Evolutionary conservation across 129 eudicot species (phyloP).

Genomic region (Flaveria ramosissima): DNA sequence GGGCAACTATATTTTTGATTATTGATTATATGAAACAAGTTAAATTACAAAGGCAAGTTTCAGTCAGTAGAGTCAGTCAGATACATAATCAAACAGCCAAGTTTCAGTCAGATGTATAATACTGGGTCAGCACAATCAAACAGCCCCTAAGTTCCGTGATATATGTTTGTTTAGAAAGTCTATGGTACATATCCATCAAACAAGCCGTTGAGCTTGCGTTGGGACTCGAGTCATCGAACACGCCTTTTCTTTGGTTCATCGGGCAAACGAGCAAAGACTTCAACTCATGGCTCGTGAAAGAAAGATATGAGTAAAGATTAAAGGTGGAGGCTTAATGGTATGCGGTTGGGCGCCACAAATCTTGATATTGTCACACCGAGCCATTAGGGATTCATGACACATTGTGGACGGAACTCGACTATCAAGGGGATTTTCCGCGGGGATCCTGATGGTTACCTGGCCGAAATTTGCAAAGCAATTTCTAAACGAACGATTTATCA

Average conservation of each 20-base stretch:
- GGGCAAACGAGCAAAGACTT: slow-evolving; percentile 35
- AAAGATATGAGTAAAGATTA: slow-evolving; percentile 46
- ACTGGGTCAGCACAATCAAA: no score
- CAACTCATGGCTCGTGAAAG: slow-evolving; percentile 45
- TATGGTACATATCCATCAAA: slow-evolving; percentile 33
- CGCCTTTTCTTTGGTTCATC: slow-evolving; percentile 48
- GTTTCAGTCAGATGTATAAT: no score
- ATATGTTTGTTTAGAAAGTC: slow-evolving; percentile 57
- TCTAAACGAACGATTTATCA: slow-evolving; percentile 42
- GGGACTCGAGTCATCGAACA: slow-evolving; percentile 49
- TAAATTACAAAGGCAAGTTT: no score
- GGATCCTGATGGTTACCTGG: slow-evolving; percentile 67
- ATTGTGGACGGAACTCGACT: slow-evolving; percentile 76
- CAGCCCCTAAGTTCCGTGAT: no score
- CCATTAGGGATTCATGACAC: slow-evolving; percentile 64
- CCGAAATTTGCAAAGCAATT: slow-evolving; percentile 56
- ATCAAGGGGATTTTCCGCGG: slow-evolving; percentile 52
- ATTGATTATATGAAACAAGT: no score
- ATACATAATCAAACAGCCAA: no score
- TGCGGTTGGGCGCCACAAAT: slow-evolving; percentile 76
- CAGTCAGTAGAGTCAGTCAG: no score
- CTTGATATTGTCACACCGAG: slow-evolving; percentile 44
- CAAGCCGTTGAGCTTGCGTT: slow-evolving; percentile 54
- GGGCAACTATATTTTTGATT: no score
- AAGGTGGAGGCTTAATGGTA: slow-evolving; percentile 45